Base-by-base conservation (phyloP, 2,329 filamentous ascomycete species). In the Colletotrichum australisinense region DNA sequence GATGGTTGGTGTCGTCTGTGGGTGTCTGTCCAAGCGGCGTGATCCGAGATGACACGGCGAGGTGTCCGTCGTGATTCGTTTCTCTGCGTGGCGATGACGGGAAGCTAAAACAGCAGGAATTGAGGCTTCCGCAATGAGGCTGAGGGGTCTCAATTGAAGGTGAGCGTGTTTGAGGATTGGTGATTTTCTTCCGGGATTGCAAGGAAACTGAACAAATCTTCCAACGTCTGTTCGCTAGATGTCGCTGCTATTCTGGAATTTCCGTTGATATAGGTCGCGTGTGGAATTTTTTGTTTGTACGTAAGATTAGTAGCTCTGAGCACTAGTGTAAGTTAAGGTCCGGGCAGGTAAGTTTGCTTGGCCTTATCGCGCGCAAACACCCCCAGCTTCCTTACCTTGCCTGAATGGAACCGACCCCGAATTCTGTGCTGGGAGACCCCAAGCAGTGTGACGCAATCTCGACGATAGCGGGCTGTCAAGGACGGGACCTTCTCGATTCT, bases 361-460 rank as follows among this genome's bases (percentile, higher is more conserved):
- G 42, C 42, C 42, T 49, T 49, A 49, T 49, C 42, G 42, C 19
- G 42, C 28, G 62, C 24, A 32, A 14, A 59, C 42, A 52, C 63
- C 28, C 67, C 59, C n/a, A 59, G 55, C 46, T 49, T n/a, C 5
- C 2, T 16, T 16, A 42, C 38, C 38, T 42, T 42, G 38, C 14
- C 38, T 42, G 38, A 9, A 49, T 49, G 42, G 19, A 49, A 49
- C 42, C 42, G 42, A 70, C 22, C 5, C 26, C 14, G 38, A 49
- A 49, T 38, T 30, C 30, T 30, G 11, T 32, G 12, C 57, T 24
- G 11, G 32, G 32, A 42, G 38, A 14, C 63, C 63, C 63, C 59
- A 66, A 66, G 71, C 67, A 73, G 26, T 52, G 67, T 71, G 71
- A 73, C 71, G 71, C 71, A 73, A 73, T 66, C 49, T 26, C 35